phyloP scores from a whole-genome alignment of 148 eudicot genomes.

The Drosera capensis region DNA sequence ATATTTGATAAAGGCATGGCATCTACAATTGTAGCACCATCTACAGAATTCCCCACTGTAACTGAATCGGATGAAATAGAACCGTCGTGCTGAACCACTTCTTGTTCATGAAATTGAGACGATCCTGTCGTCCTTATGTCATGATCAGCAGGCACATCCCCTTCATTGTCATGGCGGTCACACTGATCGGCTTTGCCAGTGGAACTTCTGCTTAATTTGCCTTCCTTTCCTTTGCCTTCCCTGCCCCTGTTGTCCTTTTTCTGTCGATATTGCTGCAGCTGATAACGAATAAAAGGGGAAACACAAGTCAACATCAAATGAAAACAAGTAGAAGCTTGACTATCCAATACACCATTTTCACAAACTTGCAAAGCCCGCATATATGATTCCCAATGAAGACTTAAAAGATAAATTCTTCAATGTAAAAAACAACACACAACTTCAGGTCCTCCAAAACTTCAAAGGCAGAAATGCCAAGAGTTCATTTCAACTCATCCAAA shows the following conservation, averaged over 20 bases:
- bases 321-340: background rate
- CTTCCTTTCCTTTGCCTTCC: conserved; percentile 26
- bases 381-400: background rate
- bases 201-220: conserved; percentile 21
- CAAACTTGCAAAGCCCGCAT: background rate
- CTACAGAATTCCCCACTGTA: conserved; percentile 11
- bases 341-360: background rate
- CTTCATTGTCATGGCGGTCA: conserved; percentile 21
- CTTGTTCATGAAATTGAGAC: conserved; percentile 17
- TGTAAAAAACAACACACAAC: no score
- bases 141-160: conserved; percentile 11
- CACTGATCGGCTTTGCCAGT: conserved; percentile 31
- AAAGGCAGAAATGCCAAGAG: no score
- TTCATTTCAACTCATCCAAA: no score
- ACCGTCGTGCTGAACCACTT: conserved; percentile 10
- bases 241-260: conserved; percentile 66
- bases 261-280: conserved; percentile 89
- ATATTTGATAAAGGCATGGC: conserved; percentile 10
- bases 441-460: no score
- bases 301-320: conserved; percentile 2
- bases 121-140: conserved; percentile 10
- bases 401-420: no score
- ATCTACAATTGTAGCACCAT: conserved; percentile 12
- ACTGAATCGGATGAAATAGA: conserved; percentile 11
- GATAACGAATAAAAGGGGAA: conserved; percentile 17